Evolutionary conservation across 1,139 yeast species (phyloP), one percentile per base, ranked within the genome.

Genomic region (Nakaseomyces uthaithaninus): DNA sequence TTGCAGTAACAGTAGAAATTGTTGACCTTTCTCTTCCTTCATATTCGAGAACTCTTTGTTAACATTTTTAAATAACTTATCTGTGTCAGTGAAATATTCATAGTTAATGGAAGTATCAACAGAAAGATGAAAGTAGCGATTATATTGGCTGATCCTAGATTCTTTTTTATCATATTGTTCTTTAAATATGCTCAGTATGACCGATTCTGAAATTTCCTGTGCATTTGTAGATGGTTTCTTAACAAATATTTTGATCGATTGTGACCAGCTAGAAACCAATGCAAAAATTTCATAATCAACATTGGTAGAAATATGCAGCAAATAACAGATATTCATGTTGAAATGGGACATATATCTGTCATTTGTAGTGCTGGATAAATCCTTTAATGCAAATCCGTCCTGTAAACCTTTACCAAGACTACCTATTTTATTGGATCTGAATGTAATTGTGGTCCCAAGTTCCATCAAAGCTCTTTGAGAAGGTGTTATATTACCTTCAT

Each of bases 381-480:
- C 80, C 42, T 73, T 74, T 44, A 74, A 58, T 16, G 80, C 76
- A 61, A 93, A 93, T 0, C 98, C 98, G 45, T 74, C 72, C 50
- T 85, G 87, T 46, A 93, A 66, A 19, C 96, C 95, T 52, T 74
- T 76, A 8, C 96, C 94, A n/a, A 91, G 67, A 1, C 91, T 75
- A 14, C 96, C 95, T 14, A 86, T 76, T 25, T 58, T 57, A 41
- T 71, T 68, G 0, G 83, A 71, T 46, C 76, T 84, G 48, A 87
- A 80, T 24, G 70, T 69, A 20, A 91, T 83, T 9, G 75, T 68
- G 19, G 79, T 71, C 2, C 98, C 98, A 25, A 91, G 65, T 28
- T 80, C 80, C 49, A 93, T 72, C 28, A 87, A 71, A 0, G 87
- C 87, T 36, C 96, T 67, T 48, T 86, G 91, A 4, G 74, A 66